Base-by-base conservation (phyloP, 768 basidiomycete species). In the Candolleomyces efflorescens region DNA sequence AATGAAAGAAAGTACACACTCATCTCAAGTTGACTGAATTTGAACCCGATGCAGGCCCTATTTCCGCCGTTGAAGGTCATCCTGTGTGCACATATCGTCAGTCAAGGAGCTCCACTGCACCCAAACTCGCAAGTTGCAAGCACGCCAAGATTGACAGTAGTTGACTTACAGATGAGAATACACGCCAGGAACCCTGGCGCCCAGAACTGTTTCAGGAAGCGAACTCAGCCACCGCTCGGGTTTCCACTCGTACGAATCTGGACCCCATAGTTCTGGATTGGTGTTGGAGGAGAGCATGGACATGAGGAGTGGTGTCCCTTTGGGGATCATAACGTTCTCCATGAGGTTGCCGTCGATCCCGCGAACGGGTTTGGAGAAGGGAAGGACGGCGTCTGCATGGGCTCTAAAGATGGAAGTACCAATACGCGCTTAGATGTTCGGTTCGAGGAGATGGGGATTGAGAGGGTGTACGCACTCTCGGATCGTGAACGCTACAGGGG, bases 21-120 rank as follows among this genome's bases (percentile, higher is more conserved):
- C 67, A 78, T 77, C 60, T 80, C 79, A 4, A 81, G 64, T 59
- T 80, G 73, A 0, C 77, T 70, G 67, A 82, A 80, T 62, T 81
- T 79, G 67, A 80, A 77, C 1, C 77, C 79, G 27, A 79, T 76
- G 70, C 78, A 79, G 5, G 76, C 68, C 22, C 78, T 65, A 9
- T 71, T 69, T 20, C 78, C 78, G 36, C 71, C 76, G 11, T 75
- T 56, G 64, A 78, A 80, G 0, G 78, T 78, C 74, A 78, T 74
- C 27, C 77, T 79, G 9, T 6, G 15, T 54, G 32, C 5, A 18
- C 23, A 11, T 24, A 41, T 38, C 27, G 7, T 27, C 26, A 17
- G 24, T 27, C 2, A 50, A 50, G 7, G 32, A 32, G 11, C 6
- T 5, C 32, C 32, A 32, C 32, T 32, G 6, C 7, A 32, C 11